Conservation (phyloP, 1,284 basidiomycete genomes). For the Heterobasidion parviporum region DNA sequence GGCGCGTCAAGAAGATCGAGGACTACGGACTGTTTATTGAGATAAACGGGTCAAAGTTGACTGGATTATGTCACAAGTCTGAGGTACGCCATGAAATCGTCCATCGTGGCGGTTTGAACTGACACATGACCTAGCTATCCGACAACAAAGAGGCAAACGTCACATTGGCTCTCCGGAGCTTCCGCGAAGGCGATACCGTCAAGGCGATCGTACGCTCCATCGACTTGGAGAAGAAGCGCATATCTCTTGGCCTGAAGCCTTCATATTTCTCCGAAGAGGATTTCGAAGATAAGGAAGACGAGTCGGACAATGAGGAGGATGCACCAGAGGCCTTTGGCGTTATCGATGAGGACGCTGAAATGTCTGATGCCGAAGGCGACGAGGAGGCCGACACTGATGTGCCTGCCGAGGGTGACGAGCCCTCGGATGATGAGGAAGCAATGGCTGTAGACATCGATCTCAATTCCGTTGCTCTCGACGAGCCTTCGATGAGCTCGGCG, state of each 20-base stretch:
- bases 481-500: conserved; percentile 8
- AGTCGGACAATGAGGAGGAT: conserved; percentile 23
- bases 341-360: conserved; percentile 20
- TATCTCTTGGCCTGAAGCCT: conserved; percentile 87
- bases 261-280: conserved; percentile 71
- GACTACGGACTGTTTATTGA: conserved; percentile 90
- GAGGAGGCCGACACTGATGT: conserved; percentile 13
- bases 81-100: conserved; percentile 42
- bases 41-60: conserved; percentile 76
- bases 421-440: conserved; percentile 23
- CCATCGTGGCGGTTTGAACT: neutral
- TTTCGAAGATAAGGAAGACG: conserved; percentile 26
- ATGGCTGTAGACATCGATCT: conserved; percentile 35
- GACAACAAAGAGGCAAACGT: conserved; percentile 81
- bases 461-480: conserved; percentile 10
- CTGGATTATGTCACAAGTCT: conserved; percentile 91
- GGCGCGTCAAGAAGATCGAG: conserved; percentile 72
- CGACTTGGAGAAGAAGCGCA: conserved; percentile 67
- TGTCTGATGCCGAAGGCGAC: conserved; percentile 17
- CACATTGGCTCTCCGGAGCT: conserved; percentile 68
- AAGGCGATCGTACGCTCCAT: conserved; percentile 74
- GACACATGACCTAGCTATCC: conserved; percentile 47
- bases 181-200: conserved; percentile 83
- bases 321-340: conserved; percentile 22
- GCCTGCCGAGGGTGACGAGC: conserved; percentile 14